These are phyloP conservation scores for Panaeolus papilionaceus DNA, from an alignment of 768 basidiomycete genomes.

Conservation along the genomic window DNA sequence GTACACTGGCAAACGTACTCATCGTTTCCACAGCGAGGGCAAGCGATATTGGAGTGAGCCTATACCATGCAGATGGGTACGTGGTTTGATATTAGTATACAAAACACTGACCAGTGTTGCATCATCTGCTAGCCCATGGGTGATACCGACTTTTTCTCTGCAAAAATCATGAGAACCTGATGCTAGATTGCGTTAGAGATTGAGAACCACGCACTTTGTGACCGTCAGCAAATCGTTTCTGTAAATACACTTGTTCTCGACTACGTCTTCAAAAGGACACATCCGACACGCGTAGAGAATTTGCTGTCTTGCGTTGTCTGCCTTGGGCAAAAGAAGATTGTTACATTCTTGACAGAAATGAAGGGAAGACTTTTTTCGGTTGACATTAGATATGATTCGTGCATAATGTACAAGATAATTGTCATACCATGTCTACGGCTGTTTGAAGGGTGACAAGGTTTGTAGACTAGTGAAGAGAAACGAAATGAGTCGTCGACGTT, in stretches of 20 bases:
- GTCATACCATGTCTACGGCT: conserved; percentile 7
- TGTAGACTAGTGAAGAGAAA: not conserved
- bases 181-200: not conserved
- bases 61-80: conserved; percentile 33
- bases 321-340: conserved; percentile 93
- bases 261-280: conserved; percentile 84
- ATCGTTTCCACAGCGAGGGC: conserved; percentile 81
- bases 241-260: conserved; percentile 90
- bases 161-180: conserved; percentile 27
- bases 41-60: conserved; percentile 85
- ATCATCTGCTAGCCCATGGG: conserved; percentile 85
- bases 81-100: not conserved
- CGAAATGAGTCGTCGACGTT: not conserved
- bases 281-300: conserved; percentile 94
- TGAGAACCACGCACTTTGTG: conserved; percentile 68
- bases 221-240: conserved; percentile 92
- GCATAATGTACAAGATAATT: not conserved
- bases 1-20: conserved; percentile 61
- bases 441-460: not conserved
- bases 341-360: conserved; percentile 96
- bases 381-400: not conserved
- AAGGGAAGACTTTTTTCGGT: conserved; percentile 67
- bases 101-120: conserved; percentile 74
- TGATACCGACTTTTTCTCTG: conserved; percentile 94
- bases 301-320: conserved; percentile 81